Conservation (phyloP, 176 grass and related monocot species). For the Oryza rufipogon region DNA sequence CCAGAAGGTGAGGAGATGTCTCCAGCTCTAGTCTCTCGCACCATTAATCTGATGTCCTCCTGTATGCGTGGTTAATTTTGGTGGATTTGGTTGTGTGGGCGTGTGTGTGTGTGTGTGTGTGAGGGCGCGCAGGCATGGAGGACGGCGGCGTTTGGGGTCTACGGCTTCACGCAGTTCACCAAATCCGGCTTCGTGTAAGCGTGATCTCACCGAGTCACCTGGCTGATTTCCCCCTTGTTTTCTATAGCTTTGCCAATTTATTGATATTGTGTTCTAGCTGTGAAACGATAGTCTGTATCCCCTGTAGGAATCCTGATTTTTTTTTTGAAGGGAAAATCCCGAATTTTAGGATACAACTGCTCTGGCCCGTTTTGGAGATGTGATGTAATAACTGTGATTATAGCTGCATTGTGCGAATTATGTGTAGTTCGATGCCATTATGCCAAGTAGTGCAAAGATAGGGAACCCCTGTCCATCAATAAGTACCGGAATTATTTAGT, state of each 20-base stretch:
- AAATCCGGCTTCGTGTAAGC: conserved; percentile 86
- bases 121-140: conserved; percentile 66
- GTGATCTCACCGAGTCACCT: background rate
- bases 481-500: background rate
- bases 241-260: background rate
- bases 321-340: background rate
- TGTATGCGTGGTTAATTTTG: background rate
- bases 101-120: background rate
- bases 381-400: background rate
- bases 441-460: background rate
- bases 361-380: no score
- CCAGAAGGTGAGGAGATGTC: conserved; percentile 54
- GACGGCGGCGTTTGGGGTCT: conserved; percentile 78
- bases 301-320: background rate
- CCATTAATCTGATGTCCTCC: background rate
- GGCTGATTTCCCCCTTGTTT: background rate
- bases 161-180: conserved; percentile 93
- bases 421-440: background rate
- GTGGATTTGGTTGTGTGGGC: conserved; percentile 2
- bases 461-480: background rate
- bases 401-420: background rate
- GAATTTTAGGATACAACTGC: background rate
- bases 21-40: background rate
- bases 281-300: background rate
- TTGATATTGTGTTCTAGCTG: background rate